Percentiles rank a stretch among this genome's conserved stretches.
phyloP scores from a whole-genome alignment of 2,329 filamentous ascomycete genomes.

The Epichloe elymi region DNA sequence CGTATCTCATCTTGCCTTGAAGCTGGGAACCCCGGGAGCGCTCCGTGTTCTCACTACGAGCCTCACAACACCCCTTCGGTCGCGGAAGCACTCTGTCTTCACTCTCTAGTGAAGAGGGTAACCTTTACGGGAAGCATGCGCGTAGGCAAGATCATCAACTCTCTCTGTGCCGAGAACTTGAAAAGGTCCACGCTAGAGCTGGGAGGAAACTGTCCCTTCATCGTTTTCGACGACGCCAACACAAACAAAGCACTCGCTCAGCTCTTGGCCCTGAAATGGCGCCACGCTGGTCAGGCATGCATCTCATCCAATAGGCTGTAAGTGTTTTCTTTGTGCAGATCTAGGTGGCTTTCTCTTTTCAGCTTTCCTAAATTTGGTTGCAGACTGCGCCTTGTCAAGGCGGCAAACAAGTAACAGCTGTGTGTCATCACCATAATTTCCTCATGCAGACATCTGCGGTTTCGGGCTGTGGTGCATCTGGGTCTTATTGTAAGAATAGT shows the following conservation, averaged over 20 bases:
- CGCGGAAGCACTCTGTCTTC: constrained; percentile 32
- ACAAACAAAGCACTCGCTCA: constrained; percentile 52
- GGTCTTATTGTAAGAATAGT: background rate
- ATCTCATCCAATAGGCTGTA: constrained; percentile 50
- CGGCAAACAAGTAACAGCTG: background rate
- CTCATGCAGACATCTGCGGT: background rate
- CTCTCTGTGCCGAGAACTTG: constrained; percentile 44
- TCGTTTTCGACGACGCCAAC: constrained; percentile 57
- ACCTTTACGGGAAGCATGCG: constrained; percentile 65
- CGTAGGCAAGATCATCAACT: constrained; percentile 53
- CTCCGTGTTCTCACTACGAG: constrained; percentile 40
- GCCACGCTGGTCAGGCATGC: constrained; percentile 60
- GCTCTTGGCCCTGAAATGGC: constrained; percentile 52
- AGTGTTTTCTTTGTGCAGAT: constrained; percentile 16
- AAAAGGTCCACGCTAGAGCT: constrained; percentile 59
- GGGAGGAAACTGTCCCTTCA: constrained; percentile 54
- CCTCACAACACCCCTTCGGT: constrained; percentile 29
- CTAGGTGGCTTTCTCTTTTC: background rate
- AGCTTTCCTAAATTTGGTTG: background rate
- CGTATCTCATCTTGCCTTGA: constrained; percentile 51
- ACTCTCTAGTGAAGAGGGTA: constrained; percentile 43
- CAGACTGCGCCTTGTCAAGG: background rate
- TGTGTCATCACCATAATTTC: background rate
- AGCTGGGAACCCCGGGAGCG: constrained; percentile 61
- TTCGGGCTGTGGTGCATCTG: background rate